Evolutionary conservation across 805 yeast species (phyloP), one percentile per base, ranked within the genome.

Genomic region (Yarrowia phangngaensis): DNA sequence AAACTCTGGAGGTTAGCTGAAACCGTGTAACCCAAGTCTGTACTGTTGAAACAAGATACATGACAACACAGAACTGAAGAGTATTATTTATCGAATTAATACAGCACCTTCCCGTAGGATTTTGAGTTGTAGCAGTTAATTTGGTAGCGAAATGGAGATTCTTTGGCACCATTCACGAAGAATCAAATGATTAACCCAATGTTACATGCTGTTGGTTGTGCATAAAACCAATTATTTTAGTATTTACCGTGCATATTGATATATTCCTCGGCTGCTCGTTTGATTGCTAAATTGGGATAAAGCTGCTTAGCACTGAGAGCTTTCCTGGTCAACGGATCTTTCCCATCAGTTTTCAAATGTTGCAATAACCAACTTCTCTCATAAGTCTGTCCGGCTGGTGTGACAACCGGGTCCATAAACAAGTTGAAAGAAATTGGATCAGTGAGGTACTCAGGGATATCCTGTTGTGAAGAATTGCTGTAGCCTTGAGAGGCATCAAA

Each of bases 381-480:
- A 51, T 67, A 72, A 0, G 73, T 61, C 17, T 66, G 66, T 3
- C 75, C 75, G 12, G 70, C 61, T 8, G 70, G 70, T 5, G 71
- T 63, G n/a, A 72, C 59, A 5, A 72, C 75, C 0, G 75, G 76
- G 27, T 71, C 74, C 35, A 52, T 34, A 52, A 69, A 68, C 23
- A 70, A 38, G 30, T 62, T 60, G 57, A 69, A 69, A n/a, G 71
- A 64, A 7, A 71, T 66, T 4, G 73, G 72, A 51, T 69, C 73
- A 4, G 67, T 46, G 16, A 69, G 51, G 47, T 63, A 59, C 15
- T 67, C 72, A 1, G 74, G 73, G 6, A 61, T 62, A 12, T 65
- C 66, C 8, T 54, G 34, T 15, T 11, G 15, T 2, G 14, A 20
- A 4, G 23, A n/a, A 9, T 17, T 16, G 28, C 6, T n/a, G 7